Evolutionary conservation across 139 green algal genomes (phyloP), one percentile per base, ranked within the genome.

Genomic region (Marvania coccoides): DNA sequence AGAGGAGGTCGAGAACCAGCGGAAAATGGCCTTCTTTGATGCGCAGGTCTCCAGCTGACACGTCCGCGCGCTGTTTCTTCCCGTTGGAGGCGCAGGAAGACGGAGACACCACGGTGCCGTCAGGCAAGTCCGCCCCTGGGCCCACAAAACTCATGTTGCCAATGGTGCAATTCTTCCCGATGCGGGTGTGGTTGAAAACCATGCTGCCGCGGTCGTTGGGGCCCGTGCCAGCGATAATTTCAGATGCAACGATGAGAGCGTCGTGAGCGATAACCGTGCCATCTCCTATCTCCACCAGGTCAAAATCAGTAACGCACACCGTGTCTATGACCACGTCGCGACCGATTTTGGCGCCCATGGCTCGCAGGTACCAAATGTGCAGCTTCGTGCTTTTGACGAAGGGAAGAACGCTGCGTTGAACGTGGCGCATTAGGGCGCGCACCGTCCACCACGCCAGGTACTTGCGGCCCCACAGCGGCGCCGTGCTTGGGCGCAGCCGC

Each of bases 311-410:
- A 5, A 73, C 10, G 30, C 39, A 46, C 26, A 48, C 13, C 28
- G 47, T 53, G 30, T 60, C 45, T 5, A 65, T 47, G 26, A 23
- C 15, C 29, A 46, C 54, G 5, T 26, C 6, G 35, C n/a, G 12
- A 5, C 66, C 66, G 24, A 73, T 73, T 10, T 51, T 46, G 13
- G 55, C 55, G n/a, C 66, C 66, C 66, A 67, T 55, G 30, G 28
- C 45, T 54, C 60, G 45, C 19, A 57, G 34, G 31, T 36, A 34
- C 24, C 29, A 36, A 35, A 38, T 56, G 15, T 26, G 31, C 15
- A 67, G 15, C 30, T 59, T 33, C 1, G 60, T 26, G 31, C 60
- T 35, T 13, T 35, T 31, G 19, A 67, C 30, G 35, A 56, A 29
- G 19, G 47, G 46, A 8, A n/a, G 4, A 15, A 56, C 47, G 23